Percentiles rank a stretch among this genome's conserved stretches.
Conservation (phyloP, 2,329 filamentous ascomycete genomes). For the Camptophora hylomeconis region DNA sequence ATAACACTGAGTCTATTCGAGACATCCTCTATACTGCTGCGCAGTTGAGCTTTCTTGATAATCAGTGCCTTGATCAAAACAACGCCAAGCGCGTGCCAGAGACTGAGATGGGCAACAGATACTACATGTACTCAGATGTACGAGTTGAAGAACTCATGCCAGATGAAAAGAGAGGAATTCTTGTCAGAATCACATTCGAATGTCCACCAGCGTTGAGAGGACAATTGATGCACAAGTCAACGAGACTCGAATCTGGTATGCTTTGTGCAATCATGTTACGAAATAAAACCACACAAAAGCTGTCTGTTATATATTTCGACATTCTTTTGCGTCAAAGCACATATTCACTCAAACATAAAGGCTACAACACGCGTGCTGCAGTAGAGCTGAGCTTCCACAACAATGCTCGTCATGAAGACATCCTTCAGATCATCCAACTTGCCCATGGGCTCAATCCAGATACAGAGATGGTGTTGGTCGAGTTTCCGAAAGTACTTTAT, state of each 20-base stretch:
- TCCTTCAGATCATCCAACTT: constrained; percentile 11
- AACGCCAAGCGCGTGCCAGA: constrained; percentile 6
- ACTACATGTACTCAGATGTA: constrained; percentile 10
- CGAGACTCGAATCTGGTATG: constrained; percentile 20
- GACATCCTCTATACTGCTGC: constrained; percentile 21
- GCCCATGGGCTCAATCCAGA: constrained; percentile 12
- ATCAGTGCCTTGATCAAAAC: background rate
- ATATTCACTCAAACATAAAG: constrained; percentile 12
- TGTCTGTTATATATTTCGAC: constrained; percentile 20
- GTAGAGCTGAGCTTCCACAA: constrained; percentile 11
- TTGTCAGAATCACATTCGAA: constrained; percentile 19
- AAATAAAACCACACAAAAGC: constrained; percentile 11
- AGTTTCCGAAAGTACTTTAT: constrained; percentile 49
- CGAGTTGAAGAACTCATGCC: constrained; percentile 11
- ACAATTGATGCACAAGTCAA: constrained; percentile 13
- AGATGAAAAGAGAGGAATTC: constrained; percentile 14
- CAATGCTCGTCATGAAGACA: constrained; percentile 11
- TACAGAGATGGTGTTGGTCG: constrained; percentile 32
- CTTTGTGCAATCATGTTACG: constrained; percentile 19
- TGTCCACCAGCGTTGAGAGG: constrained; percentile 19
- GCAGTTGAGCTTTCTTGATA: constrained; percentile 8
- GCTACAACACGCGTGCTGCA: constrained; percentile 9
- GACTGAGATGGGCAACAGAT: constrained; percentile 7
- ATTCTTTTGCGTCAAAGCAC: constrained; percentile 12
- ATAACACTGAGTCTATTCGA: constrained; percentile 21